Evolutionary conservation across 2,329 filamentous ascomycete species (phyloP), one percentile per base, ranked within the genome.

Genomic region (Clonostachys rhizophaga): DNA sequence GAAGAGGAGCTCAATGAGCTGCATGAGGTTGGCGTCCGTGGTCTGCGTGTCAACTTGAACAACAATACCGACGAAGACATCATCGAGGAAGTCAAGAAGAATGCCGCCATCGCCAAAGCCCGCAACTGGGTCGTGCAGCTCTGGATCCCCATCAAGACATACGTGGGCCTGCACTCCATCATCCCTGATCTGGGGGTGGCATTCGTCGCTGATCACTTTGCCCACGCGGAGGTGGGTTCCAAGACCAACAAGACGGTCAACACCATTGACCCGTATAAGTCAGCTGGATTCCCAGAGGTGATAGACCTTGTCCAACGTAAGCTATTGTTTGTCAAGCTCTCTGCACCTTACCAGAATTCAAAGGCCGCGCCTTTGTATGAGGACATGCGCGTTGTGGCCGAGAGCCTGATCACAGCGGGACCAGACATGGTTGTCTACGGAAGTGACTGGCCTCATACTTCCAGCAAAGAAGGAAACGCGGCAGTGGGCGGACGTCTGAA

Each of bases 91-190:
- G 30, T 47, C 47, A 20, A 49, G 42, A 33, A 9, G n/a, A 55
- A 58, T 43, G 57, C 61, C 4, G 53, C 56, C 16, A 46, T 53
- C 6, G 49, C 62, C 24, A 50, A 56, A 20, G 57, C 52, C 5
- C 44, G 58, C 33, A 52, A 49, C 16, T 64, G 61, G 61, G 56
- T 56, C 34, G 40, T 64, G 13, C 61, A 64, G 48, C 51, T 64
- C n/a, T 62, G 60, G 50, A 51, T 61, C 10, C 51, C 54, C 9
- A 47, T 61, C 4, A 43, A 52, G 8, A 55, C 56, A 47, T 47
- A 58, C 34, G 49, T 45, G 20, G 37, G 49, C n/a, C 50, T 61
- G 5, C 53, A 50, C 30, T 48, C 50, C 24, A 47, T 56, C 5
- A 50, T 59, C n/a, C 57, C 56, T 10, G 49, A 49, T 24, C 50